A percentile compares a stretch with the other conserved stretches of the same genome.
Conservation (phyloP, 148 eudicot genomes). For the Vaccinium darrowii region DNA sequence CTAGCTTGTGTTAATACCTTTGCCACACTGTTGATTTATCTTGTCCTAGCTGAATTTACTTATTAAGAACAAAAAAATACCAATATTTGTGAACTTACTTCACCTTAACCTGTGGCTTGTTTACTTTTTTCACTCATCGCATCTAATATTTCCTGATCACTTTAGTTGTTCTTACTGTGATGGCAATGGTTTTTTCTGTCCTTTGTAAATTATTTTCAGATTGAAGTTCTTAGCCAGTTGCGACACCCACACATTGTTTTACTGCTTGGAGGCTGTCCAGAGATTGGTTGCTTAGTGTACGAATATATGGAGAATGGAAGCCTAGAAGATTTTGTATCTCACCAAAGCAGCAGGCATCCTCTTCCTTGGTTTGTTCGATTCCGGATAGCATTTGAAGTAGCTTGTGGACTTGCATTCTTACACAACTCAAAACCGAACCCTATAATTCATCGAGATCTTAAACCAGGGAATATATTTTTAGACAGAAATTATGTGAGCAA, state of each 20-base stretch:
- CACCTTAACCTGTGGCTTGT: not conserved
- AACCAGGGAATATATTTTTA: slow-evolving; percentile 69
- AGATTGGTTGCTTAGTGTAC: slow-evolving; percentile 65
- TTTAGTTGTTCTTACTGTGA: slow-evolving; percentile 10
- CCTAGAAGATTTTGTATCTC: slow-evolving; percentile 52
- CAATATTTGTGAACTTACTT: not conserved
- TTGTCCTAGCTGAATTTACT: not conserved
- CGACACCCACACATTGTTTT: slow-evolving; percentile 74
- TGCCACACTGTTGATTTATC: not conserved
- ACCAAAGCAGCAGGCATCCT: slow-evolving; percentile 28
- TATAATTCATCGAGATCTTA: slow-evolving; percentile 67
- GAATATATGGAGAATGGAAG: slow-evolving; percentile 81
- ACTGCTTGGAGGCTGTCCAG: slow-evolving; percentile 78
- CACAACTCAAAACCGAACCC: slow-evolving; percentile 71
- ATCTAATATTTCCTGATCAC: not conserved
- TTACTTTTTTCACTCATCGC: not conserved
- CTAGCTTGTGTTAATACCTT: not conserved
- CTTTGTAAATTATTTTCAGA: slow-evolving; percentile 34
- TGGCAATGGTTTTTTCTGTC: slow-evolving; percentile 11
- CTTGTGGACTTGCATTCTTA: slow-evolving; percentile 66
- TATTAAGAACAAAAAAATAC: not conserved
- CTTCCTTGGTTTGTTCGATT: slow-evolving; percentile 74
- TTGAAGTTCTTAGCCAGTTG: slow-evolving; percentile 66
- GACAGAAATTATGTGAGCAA: slow-evolving; percentile 59
- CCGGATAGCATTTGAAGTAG: slow-evolving; percentile 68